Conservation (phyloP, 1,284 basidiomycete genomes). For the Cryptococcus amylolentus region DNA sequence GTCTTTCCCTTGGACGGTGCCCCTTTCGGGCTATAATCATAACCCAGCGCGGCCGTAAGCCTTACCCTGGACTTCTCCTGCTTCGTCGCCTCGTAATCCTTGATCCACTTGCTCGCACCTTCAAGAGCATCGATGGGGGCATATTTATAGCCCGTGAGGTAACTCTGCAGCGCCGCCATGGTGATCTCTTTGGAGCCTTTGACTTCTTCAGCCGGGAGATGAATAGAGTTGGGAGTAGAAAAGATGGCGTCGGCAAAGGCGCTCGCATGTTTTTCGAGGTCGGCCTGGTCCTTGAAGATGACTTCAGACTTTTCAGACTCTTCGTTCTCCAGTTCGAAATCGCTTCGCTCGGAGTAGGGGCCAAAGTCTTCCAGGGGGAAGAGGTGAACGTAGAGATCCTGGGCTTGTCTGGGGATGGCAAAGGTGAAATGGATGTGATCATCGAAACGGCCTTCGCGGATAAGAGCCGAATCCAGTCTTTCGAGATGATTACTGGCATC, state of each 20-base stretch:
- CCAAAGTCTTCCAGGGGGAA: slow-evolving; percentile 58
- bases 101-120: slow-evolving; percentile 19
- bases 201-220: not conserved
- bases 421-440: slow-evolving; percentile 22
- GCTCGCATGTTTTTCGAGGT: slow-evolving; percentile 18
- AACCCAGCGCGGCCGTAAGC: not conserved
- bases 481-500: slow-evolving; percentile 23
- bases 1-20: not conserved
- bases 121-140: slow-evolving; percentile 27
- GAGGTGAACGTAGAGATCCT: slow-evolving; percentile 73
- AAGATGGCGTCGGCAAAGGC: slow-evolving; percentile 17
- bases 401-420: slow-evolving; percentile 76
- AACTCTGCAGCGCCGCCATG: slow-evolving; percentile 77
- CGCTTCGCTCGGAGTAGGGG: not conserved
- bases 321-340: not conserved
- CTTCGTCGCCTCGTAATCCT: slow-evolving; percentile 3
- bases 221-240: not conserved
- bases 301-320: not conserved
- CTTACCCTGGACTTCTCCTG: not conserved
- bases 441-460: slow-evolving; percentile 34
- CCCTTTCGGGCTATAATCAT: not conserved
- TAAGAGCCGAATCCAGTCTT: slow-evolving; percentile 35
- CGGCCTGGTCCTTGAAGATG: slow-evolving; percentile 1
- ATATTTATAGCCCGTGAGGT: slow-evolving; percentile 49
- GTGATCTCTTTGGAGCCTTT: slow-evolving; percentile 54